These are phyloP conservation scores for Podaxis pistillaris DNA, from an alignment of 768 basidiomycete genomes.

Conservation along the genomic window DNA sequence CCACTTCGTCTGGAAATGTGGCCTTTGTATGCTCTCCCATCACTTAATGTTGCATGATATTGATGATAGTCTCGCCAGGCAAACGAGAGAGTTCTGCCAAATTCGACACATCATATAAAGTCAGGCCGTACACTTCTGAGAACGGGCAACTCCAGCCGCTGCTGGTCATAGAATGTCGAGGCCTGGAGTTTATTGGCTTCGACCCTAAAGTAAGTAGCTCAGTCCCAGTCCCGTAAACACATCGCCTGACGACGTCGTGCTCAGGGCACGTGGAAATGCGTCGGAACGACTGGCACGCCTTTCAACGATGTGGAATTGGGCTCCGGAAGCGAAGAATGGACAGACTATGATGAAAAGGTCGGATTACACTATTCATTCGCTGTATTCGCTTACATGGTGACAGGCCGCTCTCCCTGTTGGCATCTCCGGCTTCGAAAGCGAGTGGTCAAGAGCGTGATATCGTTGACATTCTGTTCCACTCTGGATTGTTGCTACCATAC, in stretches of 20 bases:
- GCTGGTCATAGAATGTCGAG: slow-evolving; percentile 79
- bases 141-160: slow-evolving; percentile 64
- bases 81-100: slow-evolving; percentile 82
- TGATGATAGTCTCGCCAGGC: slow-evolving; percentile 29
- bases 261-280: slow-evolving; percentile 79
- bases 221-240: not conserved
- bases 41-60: slow-evolving; percentile 5
- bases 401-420: slow-evolving; percentile 66
- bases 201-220: slow-evolving; percentile 59
- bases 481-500: too few relatives aligned
- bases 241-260: not conserved
- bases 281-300: slow-evolving; percentile 51
- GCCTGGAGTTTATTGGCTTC: slow-evolving; percentile 79
- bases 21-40: slow-evolving; percentile 43
- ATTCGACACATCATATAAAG: slow-evolving; percentile 54
- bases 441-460: slow-evolving; percentile 63
- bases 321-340: slow-evolving; percentile 63
- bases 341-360: slow-evolving; percentile 91
- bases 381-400: not conserved
- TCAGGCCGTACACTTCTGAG: slow-evolving; percentile 58
- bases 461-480: not conserved
- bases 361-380: slow-evolving; percentile 12
- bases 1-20: slow-evolving; percentile 81
- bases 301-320: slow-evolving; percentile 69
- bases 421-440: slow-evolving; percentile 63